Percentiles rank a stretch among this genome's conserved stretches.
phyloP scores from a whole-genome alignment of 2,329 filamentous ascomycete genomes.

The Colletotrichum sp. region DNA sequence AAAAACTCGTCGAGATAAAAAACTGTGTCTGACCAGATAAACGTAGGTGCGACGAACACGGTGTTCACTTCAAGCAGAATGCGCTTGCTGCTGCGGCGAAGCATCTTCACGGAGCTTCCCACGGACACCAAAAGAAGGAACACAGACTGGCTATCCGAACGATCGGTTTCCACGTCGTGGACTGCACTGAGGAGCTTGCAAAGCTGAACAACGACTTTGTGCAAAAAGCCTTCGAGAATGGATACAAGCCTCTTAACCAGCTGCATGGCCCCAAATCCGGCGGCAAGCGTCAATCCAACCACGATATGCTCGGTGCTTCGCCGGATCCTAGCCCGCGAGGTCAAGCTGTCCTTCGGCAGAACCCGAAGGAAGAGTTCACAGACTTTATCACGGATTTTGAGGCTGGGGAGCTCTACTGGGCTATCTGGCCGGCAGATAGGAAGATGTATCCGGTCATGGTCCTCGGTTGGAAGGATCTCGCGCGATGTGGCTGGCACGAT shows the following conservation, averaged over 20 bases:
- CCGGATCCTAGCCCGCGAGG: neutral
- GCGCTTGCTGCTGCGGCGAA: slow-evolving; percentile 21
- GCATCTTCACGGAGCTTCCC: slow-evolving; percentile 19
- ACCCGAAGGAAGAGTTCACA: neutral
- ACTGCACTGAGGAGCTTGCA: slow-evolving; percentile 16
- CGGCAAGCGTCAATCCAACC: slow-evolving; percentile 9
- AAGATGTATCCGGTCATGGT: slow-evolving; percentile 22
- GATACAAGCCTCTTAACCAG: slow-evolving; percentile 22
- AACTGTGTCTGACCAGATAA: neutral
- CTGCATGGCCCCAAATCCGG: slow-evolving; percentile 15
- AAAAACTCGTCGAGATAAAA: neutral
- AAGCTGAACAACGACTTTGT: slow-evolving; percentile 21
- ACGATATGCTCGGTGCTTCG: neutral
- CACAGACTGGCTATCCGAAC: slow-evolving; percentile 12
- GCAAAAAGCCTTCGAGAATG: slow-evolving; percentile 15
- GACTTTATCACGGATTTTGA: slow-evolving; percentile 18
- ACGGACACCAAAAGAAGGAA: slow-evolving; percentile 13
- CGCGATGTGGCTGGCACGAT: slow-evolving; percentile 8
- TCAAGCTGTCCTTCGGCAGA: neutral
- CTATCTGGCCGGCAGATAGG: slow-evolving; percentile 12
- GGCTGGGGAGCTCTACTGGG: slow-evolving; percentile 21
- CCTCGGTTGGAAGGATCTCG: slow-evolving; percentile 20
- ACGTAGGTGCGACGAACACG: slow-evolving; percentile 22
- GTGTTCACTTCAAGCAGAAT: slow-evolving; percentile 22
- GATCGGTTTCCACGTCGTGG: slow-evolving; percentile 21